Evolutionary conservation across 2,329 filamentous ascomycete genomes (phyloP).

Genomic region (Talaromyces sp.): DNA sequence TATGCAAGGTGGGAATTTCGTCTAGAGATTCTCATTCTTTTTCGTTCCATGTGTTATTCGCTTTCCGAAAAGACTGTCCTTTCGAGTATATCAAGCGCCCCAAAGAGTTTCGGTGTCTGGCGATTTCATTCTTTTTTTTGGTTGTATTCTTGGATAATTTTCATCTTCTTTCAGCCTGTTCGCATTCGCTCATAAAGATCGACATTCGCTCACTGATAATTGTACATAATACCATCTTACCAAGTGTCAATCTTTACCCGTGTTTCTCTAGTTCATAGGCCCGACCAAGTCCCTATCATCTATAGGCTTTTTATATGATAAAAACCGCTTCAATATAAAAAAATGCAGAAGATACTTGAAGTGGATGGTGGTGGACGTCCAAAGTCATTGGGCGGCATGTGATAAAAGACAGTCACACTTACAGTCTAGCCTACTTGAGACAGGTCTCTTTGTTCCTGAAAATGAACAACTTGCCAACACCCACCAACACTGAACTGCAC

Average conservation of each 20-base stretch:
- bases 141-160: background rate
- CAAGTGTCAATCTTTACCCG: background rate
- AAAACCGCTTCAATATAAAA: too few species aligned
- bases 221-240: constrained; percentile 15
- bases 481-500: background rate
- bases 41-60: background rate
- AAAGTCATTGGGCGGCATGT: background rate
- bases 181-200: background rate
- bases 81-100: background rate
- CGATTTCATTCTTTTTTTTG: background rate
- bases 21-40: background rate
- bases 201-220: constrained; percentile 14
- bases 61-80: background rate
- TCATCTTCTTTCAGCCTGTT: background rate
- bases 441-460: background rate
- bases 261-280: background rate
- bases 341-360: background rate
- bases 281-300: background rate
- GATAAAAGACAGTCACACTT: background rate
- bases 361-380: background rate
- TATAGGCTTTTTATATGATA: background rate
- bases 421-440: background rate
- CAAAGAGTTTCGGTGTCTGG: constrained; percentile 9
- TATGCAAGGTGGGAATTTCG: constrained; percentile 12
- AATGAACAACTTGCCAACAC: background rate